Evolutionary conservation across 2,329 filamentous ascomycete species (phyloP), one percentile per base, ranked within the genome.

Genomic region (Fusarium veterinarium): DNA sequence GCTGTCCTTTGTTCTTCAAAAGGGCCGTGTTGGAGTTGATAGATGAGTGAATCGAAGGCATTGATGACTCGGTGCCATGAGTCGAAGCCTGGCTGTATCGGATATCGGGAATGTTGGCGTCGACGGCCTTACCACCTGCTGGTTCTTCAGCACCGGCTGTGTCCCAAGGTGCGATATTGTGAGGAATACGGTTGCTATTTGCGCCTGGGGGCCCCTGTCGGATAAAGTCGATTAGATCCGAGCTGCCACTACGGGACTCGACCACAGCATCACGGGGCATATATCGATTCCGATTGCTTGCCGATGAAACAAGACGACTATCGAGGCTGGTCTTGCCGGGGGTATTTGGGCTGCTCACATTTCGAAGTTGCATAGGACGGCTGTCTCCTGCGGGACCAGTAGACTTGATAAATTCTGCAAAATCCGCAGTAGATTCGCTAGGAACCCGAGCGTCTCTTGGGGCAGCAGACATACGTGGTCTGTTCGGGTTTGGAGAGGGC

Each of bases 221-320:
- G 73, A 99, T 97, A 80, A 99, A 98, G 79, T 98, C 95, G 73
- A 98, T 97, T 64, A 99, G 84, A 68, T 98, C 96, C 17, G 93
- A 93, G 63, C 91, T 97, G 72, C 91, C 91, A 56, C 90, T 90
- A 57, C 86, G 87, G 64, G 84, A 84, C 55, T 91, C 87, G 20
- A 90, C 87, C 45, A 87, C 86, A 41, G 93, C 90, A 69, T 94
- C 91, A 53, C 94, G 92, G 64, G 95, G 91, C 80, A 92, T 88
- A 52, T 92, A 86, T 66, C 89, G 89, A 51, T 84, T 84, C 64
- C 87, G 84, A 68, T 80, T 86, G 60, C 82, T 83, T 23, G 81
- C 78, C 10, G 82, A 80, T 14, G 82, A 81, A 40, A 78, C 71
- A 23, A 82, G 83, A 53, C 82, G 81, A 41, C 80, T 79, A 46